A percentile compares a stretch with the other conserved stretches of the same genome.
Conservation (phyloP, 2,329 filamentous ascomycete species). For the Calonectria pteridis region DNA sequence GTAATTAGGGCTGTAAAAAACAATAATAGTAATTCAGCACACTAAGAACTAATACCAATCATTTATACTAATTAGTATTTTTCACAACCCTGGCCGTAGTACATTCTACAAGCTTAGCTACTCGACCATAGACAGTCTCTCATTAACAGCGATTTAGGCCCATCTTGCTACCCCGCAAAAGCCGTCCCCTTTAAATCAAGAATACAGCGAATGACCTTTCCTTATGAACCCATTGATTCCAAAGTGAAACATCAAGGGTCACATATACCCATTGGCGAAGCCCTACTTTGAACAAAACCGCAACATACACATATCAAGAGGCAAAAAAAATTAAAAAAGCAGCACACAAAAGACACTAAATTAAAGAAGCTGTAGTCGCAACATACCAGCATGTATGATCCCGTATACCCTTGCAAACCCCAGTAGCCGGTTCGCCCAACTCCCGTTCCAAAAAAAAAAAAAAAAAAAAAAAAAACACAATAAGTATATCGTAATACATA, state of each 20-base stretch:
- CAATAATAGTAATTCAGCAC: too few species aligned
- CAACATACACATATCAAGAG: neutral
- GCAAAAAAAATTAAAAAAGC: neutral
- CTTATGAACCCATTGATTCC: too few species aligned
- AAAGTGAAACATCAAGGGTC: neutral
- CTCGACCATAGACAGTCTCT: too few species aligned
- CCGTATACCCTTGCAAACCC: constrained; percentile 20
- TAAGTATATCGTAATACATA: constrained; percentile 34
- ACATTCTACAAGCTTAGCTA: too few species aligned
- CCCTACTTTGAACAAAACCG: neutral
- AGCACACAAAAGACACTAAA: neutral
- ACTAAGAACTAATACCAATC: too few species aligned
- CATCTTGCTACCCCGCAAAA: too few species aligned
- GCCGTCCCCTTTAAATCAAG: too few species aligned
- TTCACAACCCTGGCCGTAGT: too few species aligned
- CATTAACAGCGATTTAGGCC: too few species aligned
- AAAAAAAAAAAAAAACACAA: constrained; percentile 28
- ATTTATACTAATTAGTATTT: too few species aligned
- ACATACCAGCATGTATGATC: constrained; percentile 15
- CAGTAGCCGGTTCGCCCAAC: constrained; percentile 30
- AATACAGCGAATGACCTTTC: too few species aligned
- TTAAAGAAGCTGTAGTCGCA: neutral
- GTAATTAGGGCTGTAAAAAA: too few species aligned
- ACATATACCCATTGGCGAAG: neutral
- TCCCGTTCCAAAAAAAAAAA: constrained; percentile 28